Conservation (phyloP, 2,329 filamentous ascomycete species). For the Ascochyta pisi region DNA sequence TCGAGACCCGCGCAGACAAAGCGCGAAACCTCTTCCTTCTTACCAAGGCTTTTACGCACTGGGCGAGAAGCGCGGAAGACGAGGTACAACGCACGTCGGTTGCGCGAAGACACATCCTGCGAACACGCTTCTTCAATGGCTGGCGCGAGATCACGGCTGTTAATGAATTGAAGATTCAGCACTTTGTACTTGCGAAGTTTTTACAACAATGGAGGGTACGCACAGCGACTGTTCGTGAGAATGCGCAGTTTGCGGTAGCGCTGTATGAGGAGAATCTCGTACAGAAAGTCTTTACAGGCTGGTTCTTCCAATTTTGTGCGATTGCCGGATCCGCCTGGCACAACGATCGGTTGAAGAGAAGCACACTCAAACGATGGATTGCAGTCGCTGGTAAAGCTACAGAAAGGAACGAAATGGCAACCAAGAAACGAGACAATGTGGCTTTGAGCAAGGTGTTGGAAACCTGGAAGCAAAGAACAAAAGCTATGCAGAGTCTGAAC, state of each 20-base stretch:
- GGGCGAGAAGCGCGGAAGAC: constrained; percentile 70
- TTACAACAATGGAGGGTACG: constrained; percentile 61
- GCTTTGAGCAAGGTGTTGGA: constrained; percentile 38
- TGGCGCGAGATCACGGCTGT: constrained; percentile 71
- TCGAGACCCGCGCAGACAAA: constrained; percentile 66
- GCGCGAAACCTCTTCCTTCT: constrained; percentile 71
- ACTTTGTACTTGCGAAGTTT: constrained; percentile 62
- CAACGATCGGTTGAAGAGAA: constrained; percentile 35
- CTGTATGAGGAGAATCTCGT: constrained; percentile 45
- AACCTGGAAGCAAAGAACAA: constrained; percentile 30
- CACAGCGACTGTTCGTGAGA: constrained; percentile 44
- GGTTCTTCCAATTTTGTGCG: constrained; percentile 49
- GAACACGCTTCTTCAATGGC: constrained; percentile 71
- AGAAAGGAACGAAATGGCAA: constrained; percentile 36
- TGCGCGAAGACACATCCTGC: constrained; percentile 73
- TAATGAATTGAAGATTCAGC: constrained; percentile 62
- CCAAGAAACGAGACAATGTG: constrained; percentile 26
- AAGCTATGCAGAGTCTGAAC: constrained; percentile 38
- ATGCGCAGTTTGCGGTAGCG: constrained; percentile 41
- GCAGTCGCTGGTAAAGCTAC: constrained; percentile 33
- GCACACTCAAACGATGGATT: constrained; percentile 37
- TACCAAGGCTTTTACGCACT: constrained; percentile 70
- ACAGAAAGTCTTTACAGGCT: constrained; percentile 41
- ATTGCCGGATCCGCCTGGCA: constrained; percentile 44
- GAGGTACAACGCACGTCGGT: constrained; percentile 70